Conservation (phyloP, 257 asterid species). For the Cruciata laevipes region DNA sequence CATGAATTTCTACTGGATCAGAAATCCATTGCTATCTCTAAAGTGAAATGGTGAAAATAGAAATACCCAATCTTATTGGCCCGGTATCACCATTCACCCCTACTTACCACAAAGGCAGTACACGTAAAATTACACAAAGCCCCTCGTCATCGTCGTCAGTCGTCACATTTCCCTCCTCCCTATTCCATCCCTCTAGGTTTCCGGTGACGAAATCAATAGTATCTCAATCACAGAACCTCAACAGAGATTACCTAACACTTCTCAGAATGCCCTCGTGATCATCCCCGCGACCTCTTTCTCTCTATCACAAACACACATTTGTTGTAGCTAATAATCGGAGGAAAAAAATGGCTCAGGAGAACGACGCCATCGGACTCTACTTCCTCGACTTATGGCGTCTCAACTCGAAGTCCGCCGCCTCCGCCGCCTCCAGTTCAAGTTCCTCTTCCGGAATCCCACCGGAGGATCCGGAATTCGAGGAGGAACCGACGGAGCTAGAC, state of each 20-base stretch:
- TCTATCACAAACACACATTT: background rate
- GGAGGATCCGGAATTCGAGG: constrained; percentile 46
- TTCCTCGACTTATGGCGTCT: constrained; percentile 67
- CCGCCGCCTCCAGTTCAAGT: constrained; percentile 15
- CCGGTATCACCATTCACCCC: too few species aligned
- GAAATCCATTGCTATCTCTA: too few species aligned
- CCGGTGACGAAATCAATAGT: background rate
- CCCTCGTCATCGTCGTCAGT: background rate
- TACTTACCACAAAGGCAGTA: too few species aligned
- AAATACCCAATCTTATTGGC: too few species aligned
- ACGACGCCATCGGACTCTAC: constrained; percentile 57
- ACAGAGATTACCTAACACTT: background rate
- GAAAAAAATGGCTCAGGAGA: constrained; percentile 19
- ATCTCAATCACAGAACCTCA: background rate
- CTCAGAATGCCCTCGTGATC: background rate
- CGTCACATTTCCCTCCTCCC: background rate
- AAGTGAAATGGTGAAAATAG: too few species aligned
- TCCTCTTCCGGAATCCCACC: constrained; percentile 13
- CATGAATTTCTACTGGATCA: too few species aligned
- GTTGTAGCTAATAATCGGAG: too few species aligned
- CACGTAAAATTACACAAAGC: constrained; percentile 1
- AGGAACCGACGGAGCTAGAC: constrained; percentile 65
- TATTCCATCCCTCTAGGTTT: constrained; percentile 20
- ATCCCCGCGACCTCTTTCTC: too few species aligned
- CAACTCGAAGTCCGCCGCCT: constrained; percentile 41